These are phyloP conservation scores for Russula earlei DNA, from an alignment of 768 basidiomycete species.

Conservation along the genomic window DNA sequence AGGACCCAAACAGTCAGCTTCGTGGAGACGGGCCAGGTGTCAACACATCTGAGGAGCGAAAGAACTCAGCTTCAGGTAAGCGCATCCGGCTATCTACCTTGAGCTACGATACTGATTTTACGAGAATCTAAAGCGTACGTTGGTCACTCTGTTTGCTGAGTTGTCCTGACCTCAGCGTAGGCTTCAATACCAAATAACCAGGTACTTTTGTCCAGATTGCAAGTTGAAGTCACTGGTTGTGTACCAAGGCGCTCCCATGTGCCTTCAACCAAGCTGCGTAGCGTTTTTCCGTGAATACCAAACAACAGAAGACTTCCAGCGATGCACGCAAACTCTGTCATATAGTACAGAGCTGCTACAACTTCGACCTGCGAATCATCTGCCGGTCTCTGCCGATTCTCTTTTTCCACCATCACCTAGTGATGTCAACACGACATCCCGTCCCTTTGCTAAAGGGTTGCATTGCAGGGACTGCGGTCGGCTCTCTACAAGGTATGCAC, in stretches of 20 bases:
- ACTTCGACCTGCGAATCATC: constrained; percentile 9
- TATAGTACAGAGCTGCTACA: constrained; percentile 22
- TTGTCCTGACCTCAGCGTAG: background rate
- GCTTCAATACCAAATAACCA: background rate
- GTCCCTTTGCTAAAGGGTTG: constrained; percentile 54
- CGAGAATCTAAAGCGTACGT: background rate
- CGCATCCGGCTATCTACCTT: background rate
- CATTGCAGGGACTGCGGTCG: constrained; percentile 64
- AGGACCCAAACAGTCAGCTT: background rate
- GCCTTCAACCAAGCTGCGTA: constrained; percentile 49
- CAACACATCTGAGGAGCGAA: background rate
- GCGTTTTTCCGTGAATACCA: constrained; percentile 36
- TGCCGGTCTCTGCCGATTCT: constrained; percentile 27
- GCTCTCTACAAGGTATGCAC: constrained; percentile 57
- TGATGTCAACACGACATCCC: constrained; percentile 35
- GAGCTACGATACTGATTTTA: background rate
- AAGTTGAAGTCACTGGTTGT: constrained; percentile 38
- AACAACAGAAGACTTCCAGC: constrained; percentile 34
- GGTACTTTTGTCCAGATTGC: constrained; percentile 36
- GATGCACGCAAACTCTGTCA: constrained; percentile 34
- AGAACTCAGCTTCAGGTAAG: background rate
- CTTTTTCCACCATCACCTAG: constrained; percentile 28
- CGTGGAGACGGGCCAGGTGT: background rate
- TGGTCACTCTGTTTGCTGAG: background rate
- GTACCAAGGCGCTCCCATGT: constrained; percentile 51